Evolutionary conservation across 257 asterid species (phyloP).

Genomic region (Lycium barbarum): DNA sequence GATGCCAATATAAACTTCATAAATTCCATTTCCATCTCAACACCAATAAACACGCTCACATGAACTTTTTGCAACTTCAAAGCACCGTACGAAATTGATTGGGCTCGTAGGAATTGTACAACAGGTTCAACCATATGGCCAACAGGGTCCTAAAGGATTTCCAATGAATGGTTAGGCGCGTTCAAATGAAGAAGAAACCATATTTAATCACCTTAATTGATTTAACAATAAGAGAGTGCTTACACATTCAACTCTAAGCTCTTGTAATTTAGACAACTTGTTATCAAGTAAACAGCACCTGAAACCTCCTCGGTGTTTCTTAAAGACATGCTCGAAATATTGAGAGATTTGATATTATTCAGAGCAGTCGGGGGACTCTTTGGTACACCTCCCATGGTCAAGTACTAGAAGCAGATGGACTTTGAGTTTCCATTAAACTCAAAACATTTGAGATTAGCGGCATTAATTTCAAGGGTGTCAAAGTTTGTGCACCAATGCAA

Average conservation of each 20-base stretch:
- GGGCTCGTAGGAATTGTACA: constrained; percentile 57
- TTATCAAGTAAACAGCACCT: constrained; percentile 60
- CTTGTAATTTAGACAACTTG: constrained; percentile 59
- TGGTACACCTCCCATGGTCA: constrained; percentile 58
- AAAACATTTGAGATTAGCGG: constrained; percentile 50
- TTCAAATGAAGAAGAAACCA: not conserved
- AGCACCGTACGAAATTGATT: constrained; percentile 44
- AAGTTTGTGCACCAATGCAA: constrained; percentile 53
- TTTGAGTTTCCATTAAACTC: constrained; percentile 57
- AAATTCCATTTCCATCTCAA: constrained; percentile 67
- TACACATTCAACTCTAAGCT: constrained; percentile 48
- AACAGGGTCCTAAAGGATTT: not conserved
- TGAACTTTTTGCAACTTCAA: constrained; percentile 53
- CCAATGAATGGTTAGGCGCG: not conserved
- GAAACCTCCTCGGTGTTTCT: constrained; percentile 54
- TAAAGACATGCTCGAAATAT: constrained; percentile 56
- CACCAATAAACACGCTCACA: constrained; percentile 58
- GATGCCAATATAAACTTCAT: constrained; percentile 59
- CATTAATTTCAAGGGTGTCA: constrained; percentile 49
- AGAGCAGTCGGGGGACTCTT: constrained; percentile 47
- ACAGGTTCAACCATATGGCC: constrained; percentile 52
- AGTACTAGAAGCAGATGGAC: constrained; percentile 56
- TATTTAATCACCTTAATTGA: not conserved
- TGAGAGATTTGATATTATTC: constrained; percentile 47
- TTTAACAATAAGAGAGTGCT: not conserved